A percentile compares a stretch with the other conserved stretches of the same genome.
Conservation (phyloP, 768 basidiomycete species). For the Mycena rosella region DNA sequence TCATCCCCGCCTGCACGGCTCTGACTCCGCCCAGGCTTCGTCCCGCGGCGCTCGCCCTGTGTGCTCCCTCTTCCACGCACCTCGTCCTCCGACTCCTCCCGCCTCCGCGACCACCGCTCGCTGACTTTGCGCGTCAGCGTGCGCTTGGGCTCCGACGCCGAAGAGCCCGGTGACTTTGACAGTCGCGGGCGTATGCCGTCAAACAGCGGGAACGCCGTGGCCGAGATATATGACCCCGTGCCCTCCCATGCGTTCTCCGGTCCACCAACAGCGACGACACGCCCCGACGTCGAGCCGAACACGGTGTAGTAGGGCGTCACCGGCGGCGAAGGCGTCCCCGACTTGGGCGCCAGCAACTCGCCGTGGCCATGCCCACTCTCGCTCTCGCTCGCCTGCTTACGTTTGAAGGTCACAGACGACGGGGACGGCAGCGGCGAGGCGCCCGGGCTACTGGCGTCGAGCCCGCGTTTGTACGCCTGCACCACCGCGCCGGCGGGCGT, state of each 20-base stretch:
- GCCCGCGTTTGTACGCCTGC: conserved; percentile 36
- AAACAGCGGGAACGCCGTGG: conserved; percentile 28
- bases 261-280: conserved; percentile 58
- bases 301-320: conserved; percentile 69
- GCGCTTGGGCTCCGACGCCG: conserved; percentile 29
- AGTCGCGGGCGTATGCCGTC: conserved; percentile 35
- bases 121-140: conserved; percentile 33
- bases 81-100: conserved; percentile 37
- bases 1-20: conserved; percentile 21
- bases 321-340: conserved; percentile 21
- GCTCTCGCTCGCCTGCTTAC: conserved; percentile 15
- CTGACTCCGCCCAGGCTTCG: conserved; percentile 20
- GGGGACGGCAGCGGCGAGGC: conserved; percentile 30
- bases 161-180: conserved; percentile 22
- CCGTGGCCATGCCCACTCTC: neutral
- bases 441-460: conserved; percentile 10
- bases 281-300: conserved; percentile 61
- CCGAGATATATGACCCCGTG: conserved; percentile 31
- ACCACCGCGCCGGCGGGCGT: conserved; percentile 38
- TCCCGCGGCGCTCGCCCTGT: conserved; percentile 22
- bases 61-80: conserved; percentile 15
- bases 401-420: conserved; percentile 13
- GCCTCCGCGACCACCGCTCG: conserved; percentile 35
- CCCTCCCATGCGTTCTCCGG: conserved; percentile 54
- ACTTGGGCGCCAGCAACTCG: conserved; percentile 14